These are phyloP conservation scores for Penicillium sp. DNA, from an alignment of 2,329 filamentous ascomycete genomes.

Conservation along the genomic window DNA sequence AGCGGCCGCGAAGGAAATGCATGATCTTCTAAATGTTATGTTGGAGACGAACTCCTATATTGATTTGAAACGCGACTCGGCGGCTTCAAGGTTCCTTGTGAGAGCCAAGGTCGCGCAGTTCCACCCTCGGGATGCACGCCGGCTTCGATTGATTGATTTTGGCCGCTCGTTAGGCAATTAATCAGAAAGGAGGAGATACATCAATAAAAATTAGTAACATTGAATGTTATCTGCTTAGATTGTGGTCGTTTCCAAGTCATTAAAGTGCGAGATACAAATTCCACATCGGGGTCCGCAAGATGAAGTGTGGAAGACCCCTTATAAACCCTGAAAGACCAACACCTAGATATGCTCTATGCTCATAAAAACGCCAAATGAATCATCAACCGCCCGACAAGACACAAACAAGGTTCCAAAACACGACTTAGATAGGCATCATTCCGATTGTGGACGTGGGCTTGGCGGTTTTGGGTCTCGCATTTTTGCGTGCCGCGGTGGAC, in stretches of 20 bases:
- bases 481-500: conserved; percentile 24
- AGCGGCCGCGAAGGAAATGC: conserved; percentile 48
- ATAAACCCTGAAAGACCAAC: conserved; percentile 11
- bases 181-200: background rate
- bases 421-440: conserved; percentile 39
- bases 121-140: conserved; percentile 52
- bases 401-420: conserved; percentile 4
- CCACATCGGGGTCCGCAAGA: background rate
- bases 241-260: conserved; percentile 7
- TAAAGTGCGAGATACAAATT: conserved; percentile 5
- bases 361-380: conserved; percentile 12
- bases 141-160: conserved; percentile 53
- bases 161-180: conserved; percentile 38
- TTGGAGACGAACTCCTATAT: conserved; percentile 49
- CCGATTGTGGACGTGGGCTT: conserved; percentile 34
- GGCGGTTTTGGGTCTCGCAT: conserved; percentile 23
- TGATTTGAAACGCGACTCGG: conserved; percentile 49
- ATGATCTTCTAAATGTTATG: conserved; percentile 46
- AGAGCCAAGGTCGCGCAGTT: conserved; percentile 55
- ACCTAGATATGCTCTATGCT: conserved; percentile 23
- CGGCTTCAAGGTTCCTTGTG: conserved; percentile 52
- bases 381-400: conserved; percentile 7
- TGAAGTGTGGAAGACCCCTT: background rate
- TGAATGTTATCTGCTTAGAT: conserved; percentile 7
- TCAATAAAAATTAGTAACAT: conserved; percentile 15